These are phyloP conservation scores for Cystobasidium pallidum DNA, from an alignment of 1,284 basidiomycete species.

Conservation along the genomic window DNA sequence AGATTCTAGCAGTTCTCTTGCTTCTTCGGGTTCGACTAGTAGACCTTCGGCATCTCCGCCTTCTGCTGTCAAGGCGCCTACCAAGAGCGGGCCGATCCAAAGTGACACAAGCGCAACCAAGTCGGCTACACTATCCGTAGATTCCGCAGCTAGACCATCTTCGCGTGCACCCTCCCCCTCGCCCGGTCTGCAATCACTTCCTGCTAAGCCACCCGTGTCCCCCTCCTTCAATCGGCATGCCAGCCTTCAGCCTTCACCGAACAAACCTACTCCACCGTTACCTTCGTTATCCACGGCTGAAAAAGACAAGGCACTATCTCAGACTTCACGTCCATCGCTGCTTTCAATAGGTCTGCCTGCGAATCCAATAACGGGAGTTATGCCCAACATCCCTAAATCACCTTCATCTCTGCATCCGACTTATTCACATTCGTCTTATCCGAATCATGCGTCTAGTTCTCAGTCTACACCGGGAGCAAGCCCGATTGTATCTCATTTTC, in stretches of 20 bases:
- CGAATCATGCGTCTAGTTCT: not conserved
- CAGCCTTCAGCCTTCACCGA: not conserved
- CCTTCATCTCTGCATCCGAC: constrained; percentile 6
- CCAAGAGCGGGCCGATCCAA: not conserved
- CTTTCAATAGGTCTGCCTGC: constrained; percentile 3
- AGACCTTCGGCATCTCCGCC: constrained; percentile 4
- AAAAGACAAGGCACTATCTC: not conserved
- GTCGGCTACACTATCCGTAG: not conserved
- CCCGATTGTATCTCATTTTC: constrained; percentile 32
- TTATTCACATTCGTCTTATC: not conserved
- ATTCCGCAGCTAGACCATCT: not conserved
- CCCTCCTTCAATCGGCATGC: not conserved
- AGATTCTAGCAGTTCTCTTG: not conserved
- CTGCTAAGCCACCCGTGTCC: constrained; percentile 34
- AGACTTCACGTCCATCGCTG: not conserved
- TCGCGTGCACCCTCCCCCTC: constrained; percentile 30
- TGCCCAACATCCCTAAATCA: constrained; percentile 12
- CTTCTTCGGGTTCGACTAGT: not conserved
- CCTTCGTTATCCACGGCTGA: not conserved
- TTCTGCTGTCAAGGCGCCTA: not conserved
- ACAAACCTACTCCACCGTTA: not conserved
- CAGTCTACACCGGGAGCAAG: constrained; percentile 19
- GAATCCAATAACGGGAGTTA: constrained; percentile 18
- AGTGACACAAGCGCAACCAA: not conserved
- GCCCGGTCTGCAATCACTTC: constrained; percentile 25